These are phyloP conservation scores for Pseudozyma pruni DNA, from an alignment of 1,284 basidiomycete genomes.

Conservation along the genomic window DNA sequence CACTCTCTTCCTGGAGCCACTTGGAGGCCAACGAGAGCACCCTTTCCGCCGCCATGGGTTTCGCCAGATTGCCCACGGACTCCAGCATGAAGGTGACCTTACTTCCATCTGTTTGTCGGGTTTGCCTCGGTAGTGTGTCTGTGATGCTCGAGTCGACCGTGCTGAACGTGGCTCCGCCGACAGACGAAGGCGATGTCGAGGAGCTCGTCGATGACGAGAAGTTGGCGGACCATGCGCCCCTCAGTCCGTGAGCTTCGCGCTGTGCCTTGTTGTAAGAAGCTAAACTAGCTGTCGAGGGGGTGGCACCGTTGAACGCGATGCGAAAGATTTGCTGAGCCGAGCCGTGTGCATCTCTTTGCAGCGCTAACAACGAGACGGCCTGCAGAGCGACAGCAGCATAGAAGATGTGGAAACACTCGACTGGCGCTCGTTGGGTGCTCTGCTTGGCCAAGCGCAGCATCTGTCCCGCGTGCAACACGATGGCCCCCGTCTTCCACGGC, in stretches of 20 bases:
- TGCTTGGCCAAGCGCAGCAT: conserved; percentile 21
- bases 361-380: conserved; percentile 13
- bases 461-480: conserved; percentile 17
- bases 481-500: conserved; percentile 10
- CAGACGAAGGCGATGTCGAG: conserved; percentile 13
- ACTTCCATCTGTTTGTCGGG: background rate
- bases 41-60: conserved; percentile 7
- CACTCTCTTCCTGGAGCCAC: conserved; percentile 17
- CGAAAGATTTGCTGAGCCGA: conserved; percentile 4
- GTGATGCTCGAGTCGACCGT: conserved; percentile 1
- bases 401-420: conserved; percentile 24
- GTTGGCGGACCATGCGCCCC: background rate
- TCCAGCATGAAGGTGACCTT: conserved; percentile 78
- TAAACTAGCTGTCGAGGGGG: background rate
- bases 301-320: conserved; percentile 11
- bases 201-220: conserved; percentile 1
- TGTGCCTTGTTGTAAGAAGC: conserved; percentile 1
- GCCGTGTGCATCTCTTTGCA: conserved; percentile 5
- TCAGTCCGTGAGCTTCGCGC: background rate
- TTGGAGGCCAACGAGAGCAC: conserved; percentile 13
- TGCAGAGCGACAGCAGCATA: conserved; percentile 20
- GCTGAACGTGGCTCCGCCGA: conserved; percentile 3
- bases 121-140: background rate
- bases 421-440: conserved; percentile 16
- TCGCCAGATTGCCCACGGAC: conserved; percentile 19